These are phyloP conservation scores for Rhodotorula glutinis DNA, from an alignment of 1,284 basidiomycete genomes.

Conservation along the genomic window DNA sequence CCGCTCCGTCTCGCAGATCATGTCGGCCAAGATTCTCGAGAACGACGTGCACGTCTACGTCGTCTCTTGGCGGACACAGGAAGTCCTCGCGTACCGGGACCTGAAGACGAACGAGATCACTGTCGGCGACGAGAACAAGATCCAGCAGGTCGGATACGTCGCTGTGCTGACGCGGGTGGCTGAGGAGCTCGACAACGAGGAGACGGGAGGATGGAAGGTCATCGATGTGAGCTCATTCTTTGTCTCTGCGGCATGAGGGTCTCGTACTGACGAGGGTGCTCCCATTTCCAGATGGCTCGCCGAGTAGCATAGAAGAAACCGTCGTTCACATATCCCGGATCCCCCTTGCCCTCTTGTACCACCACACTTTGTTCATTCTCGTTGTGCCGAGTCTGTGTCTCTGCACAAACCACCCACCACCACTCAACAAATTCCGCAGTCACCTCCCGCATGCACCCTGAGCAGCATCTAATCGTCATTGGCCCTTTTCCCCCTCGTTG, in stretches of 20 bases:
- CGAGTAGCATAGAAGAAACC: constrained; percentile 26
- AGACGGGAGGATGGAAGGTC: constrained; percentile 98
- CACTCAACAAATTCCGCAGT: too few relatives aligned
- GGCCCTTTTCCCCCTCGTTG: too few relatives aligned
- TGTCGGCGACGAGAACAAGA: constrained; percentile 81
- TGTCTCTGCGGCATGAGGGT: not conserved
- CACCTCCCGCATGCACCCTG: constrained; percentile 6
- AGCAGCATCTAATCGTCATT: not conserved
- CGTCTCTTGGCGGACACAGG: constrained; percentile 91
- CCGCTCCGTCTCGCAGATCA: constrained; percentile 54
- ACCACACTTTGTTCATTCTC: too few relatives aligned
- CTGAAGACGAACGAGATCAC: constrained; percentile 78
- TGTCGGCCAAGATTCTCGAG: constrained; percentile 80
- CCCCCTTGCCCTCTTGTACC: too few relatives aligned
- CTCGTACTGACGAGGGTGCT: not conserved
- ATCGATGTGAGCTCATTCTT: constrained; percentile 64
- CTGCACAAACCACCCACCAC: too few relatives aligned
- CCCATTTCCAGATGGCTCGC: constrained; percentile 28
- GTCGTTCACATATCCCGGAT: too few relatives aligned
- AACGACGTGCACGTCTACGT: constrained; percentile 85
- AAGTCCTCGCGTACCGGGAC: constrained; percentile 87
- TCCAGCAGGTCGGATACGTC: constrained; percentile 90
- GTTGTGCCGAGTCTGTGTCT: too few relatives aligned
- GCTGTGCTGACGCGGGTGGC: constrained; percentile 85
- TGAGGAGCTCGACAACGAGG: constrained; percentile 80